phyloP scores from a whole-genome alignment of 1,284 basidiomycete species.

The Trichosporon sp. region DNA sequence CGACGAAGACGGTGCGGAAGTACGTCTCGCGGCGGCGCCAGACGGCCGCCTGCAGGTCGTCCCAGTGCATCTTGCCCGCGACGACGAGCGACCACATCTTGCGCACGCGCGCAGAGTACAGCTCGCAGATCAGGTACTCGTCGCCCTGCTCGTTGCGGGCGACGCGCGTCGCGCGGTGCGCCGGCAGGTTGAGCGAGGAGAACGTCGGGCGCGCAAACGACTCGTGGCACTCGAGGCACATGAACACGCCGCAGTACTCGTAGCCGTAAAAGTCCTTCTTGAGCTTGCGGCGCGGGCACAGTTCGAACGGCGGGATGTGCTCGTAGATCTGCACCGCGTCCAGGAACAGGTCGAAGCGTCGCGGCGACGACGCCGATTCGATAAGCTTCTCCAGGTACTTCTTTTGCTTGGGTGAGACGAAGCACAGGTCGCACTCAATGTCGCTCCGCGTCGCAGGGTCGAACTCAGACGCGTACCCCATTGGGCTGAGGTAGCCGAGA shows the following conservation, averaged over 20 bases:
- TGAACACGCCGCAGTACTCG: background rate
- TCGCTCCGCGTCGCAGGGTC: background rate
- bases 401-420: background rate
- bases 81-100: background rate
- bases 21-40: conserved; percentile 2
- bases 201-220: background rate
- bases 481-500: background rate
- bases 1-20: background rate
- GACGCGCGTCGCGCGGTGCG: background rate
- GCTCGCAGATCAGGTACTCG: conserved; percentile 1
- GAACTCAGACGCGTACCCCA: background rate
- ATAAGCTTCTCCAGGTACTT: background rate
- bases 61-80: background rate
- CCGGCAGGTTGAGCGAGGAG: background rate
- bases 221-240: background rate
- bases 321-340: background rate
- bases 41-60: background rate
- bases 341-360: background rate
- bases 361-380: background rate
- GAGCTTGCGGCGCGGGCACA: background rate
- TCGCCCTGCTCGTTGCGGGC: background rate
- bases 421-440: conserved; percentile 2
- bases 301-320: background rate
- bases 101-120: background rate
- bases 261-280: background rate